phyloP scores from a whole-genome alignment of 1,139 yeast species.

The Scheffersomyces insectosa region DNA sequence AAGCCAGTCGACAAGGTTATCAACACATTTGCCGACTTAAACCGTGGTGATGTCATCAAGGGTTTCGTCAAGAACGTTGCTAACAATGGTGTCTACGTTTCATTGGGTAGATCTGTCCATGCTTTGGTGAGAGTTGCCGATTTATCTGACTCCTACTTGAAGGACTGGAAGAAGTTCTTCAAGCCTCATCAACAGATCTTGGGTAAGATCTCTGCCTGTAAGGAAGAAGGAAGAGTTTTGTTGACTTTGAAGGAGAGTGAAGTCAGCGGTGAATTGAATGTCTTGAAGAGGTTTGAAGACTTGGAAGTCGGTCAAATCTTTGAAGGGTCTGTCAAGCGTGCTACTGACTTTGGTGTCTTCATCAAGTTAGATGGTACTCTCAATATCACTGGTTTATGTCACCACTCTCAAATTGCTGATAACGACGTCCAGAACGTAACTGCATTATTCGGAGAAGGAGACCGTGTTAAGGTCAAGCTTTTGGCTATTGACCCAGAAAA shows the following conservation, averaged over 20 bases:
- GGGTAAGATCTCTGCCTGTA: conserved; percentile 70
- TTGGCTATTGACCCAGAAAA: conserved; percentile 62
- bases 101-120: conserved; percentile 68
- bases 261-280: conserved; percentile 65
- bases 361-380: conserved; percentile 75
- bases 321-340: conserved; percentile 79
- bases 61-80: conserved; percentile 79
- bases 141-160: conserved; percentile 75
- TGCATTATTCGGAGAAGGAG: conserved; percentile 81
- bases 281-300: conserved; percentile 62
- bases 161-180: conserved; percentile 85
- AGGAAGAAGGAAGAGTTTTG: conserved; percentile 64
- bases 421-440: conserved; percentile 48
- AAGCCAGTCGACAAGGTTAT: conserved; percentile 55
- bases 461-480: conserved; percentile 82
- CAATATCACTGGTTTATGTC: conserved; percentile 84
- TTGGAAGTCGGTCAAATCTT: conserved; percentile 66
- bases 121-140: conserved; percentile 85
- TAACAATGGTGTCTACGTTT: conserved; percentile 77
- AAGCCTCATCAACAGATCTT: conserved; percentile 70
- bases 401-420: conserved; percentile 83
- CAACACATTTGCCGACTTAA: conserved; percentile 53
- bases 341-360: conserved; percentile 89
- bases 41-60: conserved; percentile 69
- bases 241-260: conserved; percentile 83